Percentiles rank a stretch among this genome's conserved stretches.
Evolutionary conservation across 2,329 filamentous ascomycete genomes (phyloP).

Genomic region (Zasmidium cellare): DNA sequence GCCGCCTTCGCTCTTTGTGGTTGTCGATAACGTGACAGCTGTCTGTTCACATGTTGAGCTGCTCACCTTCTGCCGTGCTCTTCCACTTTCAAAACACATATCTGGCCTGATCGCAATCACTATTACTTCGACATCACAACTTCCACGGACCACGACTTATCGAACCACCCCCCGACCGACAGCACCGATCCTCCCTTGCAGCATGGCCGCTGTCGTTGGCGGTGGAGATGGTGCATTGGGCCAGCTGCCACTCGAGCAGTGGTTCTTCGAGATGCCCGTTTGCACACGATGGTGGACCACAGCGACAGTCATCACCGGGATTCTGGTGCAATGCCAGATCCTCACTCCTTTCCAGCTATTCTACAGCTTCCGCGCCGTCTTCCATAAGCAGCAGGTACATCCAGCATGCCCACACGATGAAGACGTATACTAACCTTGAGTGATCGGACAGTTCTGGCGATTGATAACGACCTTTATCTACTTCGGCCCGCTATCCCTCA

Average conservation of each 20-base stretch:
- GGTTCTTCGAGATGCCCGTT: constrained; percentile 98
- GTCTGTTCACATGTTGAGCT: neutral
- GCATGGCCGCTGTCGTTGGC: constrained; percentile 48
- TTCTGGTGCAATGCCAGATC: constrained; percentile 89
- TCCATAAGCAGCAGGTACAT: constrained; percentile 83
- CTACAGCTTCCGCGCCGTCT: constrained; percentile 92
- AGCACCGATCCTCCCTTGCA: constrained; percentile 3
- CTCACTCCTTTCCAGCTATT: constrained; percentile 93
- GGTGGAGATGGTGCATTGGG: constrained; percentile 46
- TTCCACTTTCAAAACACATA: neutral
- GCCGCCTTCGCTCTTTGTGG: neutral
- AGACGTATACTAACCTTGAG: neutral
- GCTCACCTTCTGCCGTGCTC: neutral
- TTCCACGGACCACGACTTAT: neutral
- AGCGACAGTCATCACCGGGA: constrained; percentile 81
- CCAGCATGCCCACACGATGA: neutral
- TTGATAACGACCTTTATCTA: constrained; percentile 96
- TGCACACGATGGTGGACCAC: constrained; percentile 98
- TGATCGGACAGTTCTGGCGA: constrained; percentile 76
- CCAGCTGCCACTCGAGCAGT: constrained; percentile 83
- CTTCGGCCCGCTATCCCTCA: constrained; percentile 90
- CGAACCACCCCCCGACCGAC: neutral
- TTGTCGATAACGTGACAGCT: neutral
- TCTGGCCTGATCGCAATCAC: neutral
- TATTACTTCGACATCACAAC: neutral